Conservation (phyloP, 345 rosid genomes). For the Microthlaspi erraticum region DNA sequence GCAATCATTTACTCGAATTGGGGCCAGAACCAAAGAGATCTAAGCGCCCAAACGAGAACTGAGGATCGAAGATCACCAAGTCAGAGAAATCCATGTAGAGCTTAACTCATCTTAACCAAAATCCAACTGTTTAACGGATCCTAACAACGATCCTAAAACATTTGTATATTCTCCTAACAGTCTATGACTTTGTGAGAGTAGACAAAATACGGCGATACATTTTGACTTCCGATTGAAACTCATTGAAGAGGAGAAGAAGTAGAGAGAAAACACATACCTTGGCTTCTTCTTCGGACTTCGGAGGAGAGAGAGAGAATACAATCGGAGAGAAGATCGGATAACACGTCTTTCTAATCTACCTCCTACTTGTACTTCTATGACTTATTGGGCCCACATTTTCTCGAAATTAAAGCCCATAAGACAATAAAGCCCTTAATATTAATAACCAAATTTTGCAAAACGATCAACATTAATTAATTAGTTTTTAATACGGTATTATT, state of each 20-base stretch:
- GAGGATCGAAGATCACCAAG: slow-evolving; percentile 1
- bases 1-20: background rate
- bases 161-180: background rate
- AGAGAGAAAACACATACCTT: slow-evolving; percentile 20
- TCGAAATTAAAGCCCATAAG: too few species aligned
- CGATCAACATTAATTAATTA: too few species aligned
- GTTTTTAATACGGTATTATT: background rate
- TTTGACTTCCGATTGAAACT: slow-evolving; percentile 33
- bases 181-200: background rate
- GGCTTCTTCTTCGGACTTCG: too few species aligned
- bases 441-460: too few species aligned
- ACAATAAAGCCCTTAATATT: too few species aligned
- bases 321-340: slow-evolving; percentile 8
- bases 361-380: slow-evolving; percentile 9
- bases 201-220: background rate
- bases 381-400: slow-evolving; percentile 13
- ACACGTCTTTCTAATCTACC: slow-evolving; percentile 27
- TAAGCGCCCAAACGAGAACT: background rate
- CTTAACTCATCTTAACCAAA: background rate
- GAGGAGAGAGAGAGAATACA: background rate
- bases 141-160: slow-evolving; percentile 10
- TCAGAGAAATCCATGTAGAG: background rate
- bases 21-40: slow-evolving; percentile 16
- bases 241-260: background rate
- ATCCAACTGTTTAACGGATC: slow-evolving; percentile 17